phyloP scores from a whole-genome alignment of 176 grass and related monocot genomes.

The Avena atlantica region DNA sequence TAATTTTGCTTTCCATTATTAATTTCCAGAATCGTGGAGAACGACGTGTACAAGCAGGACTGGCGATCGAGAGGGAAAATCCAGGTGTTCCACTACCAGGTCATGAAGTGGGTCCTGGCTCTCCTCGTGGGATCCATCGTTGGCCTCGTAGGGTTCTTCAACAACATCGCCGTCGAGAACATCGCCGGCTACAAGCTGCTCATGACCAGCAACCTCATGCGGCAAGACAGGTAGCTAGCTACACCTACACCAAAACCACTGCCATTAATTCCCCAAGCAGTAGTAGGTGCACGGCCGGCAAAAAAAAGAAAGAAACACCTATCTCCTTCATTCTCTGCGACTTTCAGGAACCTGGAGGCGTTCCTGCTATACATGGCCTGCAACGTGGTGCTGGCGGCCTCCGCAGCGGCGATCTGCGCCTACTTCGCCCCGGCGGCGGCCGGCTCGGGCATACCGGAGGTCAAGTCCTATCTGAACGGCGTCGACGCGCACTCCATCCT shows the following conservation, averaged over 20 bases:
- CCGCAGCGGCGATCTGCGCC: slow-evolving; percentile 61
- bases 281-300: neutral
- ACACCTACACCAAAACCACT: neutral
- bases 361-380: slow-evolving; percentile 54
- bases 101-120: slow-evolving; percentile 73
- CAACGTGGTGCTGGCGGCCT: slow-evolving; percentile 50
- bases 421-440: slow-evolving; percentile 67
- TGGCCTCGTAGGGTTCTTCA: slow-evolving; percentile 73
- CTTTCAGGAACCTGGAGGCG: slow-evolving; percentile 52
- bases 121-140: slow-evolving; percentile 61
- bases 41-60: slow-evolving; percentile 73
- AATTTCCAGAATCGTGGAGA: slow-evolving; percentile 67
- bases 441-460: slow-evolving; percentile 79
- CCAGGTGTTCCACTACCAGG: slow-evolving; percentile 67
- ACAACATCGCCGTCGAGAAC: slow-evolving; percentile 76
- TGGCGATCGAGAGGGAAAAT: slow-evolving; percentile 64
- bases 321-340: neutral
- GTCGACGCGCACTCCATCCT: slow-evolving; percentile 68
- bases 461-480: slow-evolving; percentile 79
- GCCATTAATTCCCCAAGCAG: neutral
- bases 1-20: neutral
- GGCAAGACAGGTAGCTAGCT: slow-evolving; percentile 46
- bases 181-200: slow-evolving; percentile 74
- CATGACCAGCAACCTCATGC: slow-evolving; percentile 65
- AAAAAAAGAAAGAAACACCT: neutral